Percentiles rank a stretch among this genome's conserved stretches.
Conservation (phyloP, 495 filamentous ascomycete genomes). For the Penicillium crystallinum region DNA sequence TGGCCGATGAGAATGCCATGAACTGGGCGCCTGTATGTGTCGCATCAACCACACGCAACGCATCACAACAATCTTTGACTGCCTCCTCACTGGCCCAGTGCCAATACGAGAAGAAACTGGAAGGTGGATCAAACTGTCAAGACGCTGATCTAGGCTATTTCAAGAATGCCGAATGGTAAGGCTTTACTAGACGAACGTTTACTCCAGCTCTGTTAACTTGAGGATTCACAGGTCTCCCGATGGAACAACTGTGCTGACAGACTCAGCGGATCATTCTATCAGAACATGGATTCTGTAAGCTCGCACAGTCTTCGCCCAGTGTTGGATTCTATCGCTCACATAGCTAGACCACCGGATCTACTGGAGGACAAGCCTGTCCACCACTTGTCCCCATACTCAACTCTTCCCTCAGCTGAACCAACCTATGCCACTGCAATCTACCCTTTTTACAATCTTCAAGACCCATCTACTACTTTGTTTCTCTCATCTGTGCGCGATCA, state of each 20-base stretch:
- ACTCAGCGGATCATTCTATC: slow-evolving; percentile 61
- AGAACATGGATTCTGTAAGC: slow-evolving; percentile 64
- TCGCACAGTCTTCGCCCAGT: neutral
- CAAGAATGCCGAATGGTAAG: slow-evolving; percentile 56
- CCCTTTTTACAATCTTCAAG: slow-evolving; percentile 63
- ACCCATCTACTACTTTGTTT: slow-evolving; percentile 61
- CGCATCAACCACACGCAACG: slow-evolving; percentile 21
- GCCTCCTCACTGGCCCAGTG: neutral
- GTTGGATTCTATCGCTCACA: slow-evolving; percentile 5
- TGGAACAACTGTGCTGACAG: slow-evolving; percentile 76
- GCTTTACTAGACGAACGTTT: neutral
- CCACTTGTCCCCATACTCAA: slow-evolving; percentile 55
- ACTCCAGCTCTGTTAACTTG: neutral
- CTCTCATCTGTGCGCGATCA: slow-evolving; percentile 64
- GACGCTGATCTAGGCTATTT: slow-evolving; percentile 40
- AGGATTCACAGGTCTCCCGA: slow-evolving; percentile 59
- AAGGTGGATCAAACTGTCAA: neutral
- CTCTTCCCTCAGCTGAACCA: slow-evolving; percentile 58
- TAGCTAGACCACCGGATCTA: slow-evolving; percentile 56
- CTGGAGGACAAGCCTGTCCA: slow-evolving; percentile 51
- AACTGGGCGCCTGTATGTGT: slow-evolving; percentile 28
- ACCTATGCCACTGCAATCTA: slow-evolving; percentile 66
- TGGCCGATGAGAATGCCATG: slow-evolving; percentile 2
- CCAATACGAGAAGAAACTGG: neutral
- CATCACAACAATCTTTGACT: neutral